Conservation (phyloP, 176 grass and related monocot genomes). For the Oryza coarctata region DNA sequence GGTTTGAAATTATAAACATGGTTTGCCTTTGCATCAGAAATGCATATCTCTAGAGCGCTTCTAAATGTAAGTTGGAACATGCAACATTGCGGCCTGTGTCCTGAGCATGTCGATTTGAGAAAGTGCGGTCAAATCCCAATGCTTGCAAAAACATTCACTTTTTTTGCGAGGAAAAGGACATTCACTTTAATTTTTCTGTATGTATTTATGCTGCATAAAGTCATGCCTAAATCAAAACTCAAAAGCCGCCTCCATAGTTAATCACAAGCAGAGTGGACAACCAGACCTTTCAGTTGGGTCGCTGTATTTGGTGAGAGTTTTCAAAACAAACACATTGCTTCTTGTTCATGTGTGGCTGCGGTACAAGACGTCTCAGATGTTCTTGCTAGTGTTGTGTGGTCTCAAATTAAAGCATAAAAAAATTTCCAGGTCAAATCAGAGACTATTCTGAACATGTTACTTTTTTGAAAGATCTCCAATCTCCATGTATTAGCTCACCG, state of each 20-base stretch:
- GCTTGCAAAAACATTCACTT: background rate
- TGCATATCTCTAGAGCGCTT: background rate
- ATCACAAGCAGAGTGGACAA: background rate
- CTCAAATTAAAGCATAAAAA: slow-evolving; percentile 13
- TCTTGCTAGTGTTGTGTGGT: background rate
- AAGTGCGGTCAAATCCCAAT: background rate
- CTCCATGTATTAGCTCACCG: background rate
- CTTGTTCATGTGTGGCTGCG: background rate
- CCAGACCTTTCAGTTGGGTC: background rate
- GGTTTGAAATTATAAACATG: background rate
- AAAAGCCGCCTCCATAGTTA: background rate
- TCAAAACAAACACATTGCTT: background rate
- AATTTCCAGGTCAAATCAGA: slow-evolving; percentile 1
- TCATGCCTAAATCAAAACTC: background rate
- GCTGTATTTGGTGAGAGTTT: slow-evolving; percentile 12
- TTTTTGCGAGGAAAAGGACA: background rate
- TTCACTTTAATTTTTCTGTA: background rate
- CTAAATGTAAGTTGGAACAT: background rate
- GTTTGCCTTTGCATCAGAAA: background rate
- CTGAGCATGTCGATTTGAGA: background rate
- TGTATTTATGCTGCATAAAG: background rate
- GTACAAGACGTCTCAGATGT: background rate
- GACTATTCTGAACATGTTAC: background rate
- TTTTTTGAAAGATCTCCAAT: background rate
- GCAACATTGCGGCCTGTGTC: background rate